Base-by-base conservation (phyloP, 371 early-diverging fungal genomes). In the Mucor ambiguus region DNA sequence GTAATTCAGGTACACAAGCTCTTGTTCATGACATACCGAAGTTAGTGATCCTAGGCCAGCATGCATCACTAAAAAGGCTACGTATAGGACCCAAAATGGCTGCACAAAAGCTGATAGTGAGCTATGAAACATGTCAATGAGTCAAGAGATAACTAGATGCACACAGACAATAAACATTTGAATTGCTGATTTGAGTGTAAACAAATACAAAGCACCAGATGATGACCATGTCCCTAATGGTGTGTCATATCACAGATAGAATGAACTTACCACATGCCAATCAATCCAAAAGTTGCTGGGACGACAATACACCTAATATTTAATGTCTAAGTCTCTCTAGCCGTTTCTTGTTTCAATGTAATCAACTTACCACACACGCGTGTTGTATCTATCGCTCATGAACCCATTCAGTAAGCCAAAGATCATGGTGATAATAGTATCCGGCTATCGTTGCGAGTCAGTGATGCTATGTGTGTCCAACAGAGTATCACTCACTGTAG, bases 51-150 rank as follows among this genome's bases (percentile, higher is more conserved):
- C 77, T 28, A 80, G 30, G 1, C 84, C 78, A 18, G 75, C 72
- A 66, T 79, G 78, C 12, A 69, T 75, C 5, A 77, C 49, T n/a
- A 83, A 56, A 55, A 80, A 83, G 0, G 65, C 73, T 14, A 72
- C 12, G 55, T 81, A 83, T 26, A 83, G 58, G 8, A 76, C 43
- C 10, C 70, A 61, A 60, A 83, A 81, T 2, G 84, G 84, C 46
- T 83, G 79, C 14, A 83, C 78, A 69, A 78, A 83, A 0, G 57
- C 56, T 14, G 80, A 67, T 8, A 82, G 61, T 61, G 80, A 63
- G 22, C 72, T 73, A 61, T 5, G 58, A 37, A 32, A 20, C 16
- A 60, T 37, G 37, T 38, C 32, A n/a, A 1, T 48, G 14, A 48
- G 48, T 48, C 5, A 7, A 33, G 33, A 33, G 33, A 18, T 22